Percentiles rank a stretch among this genome's conserved stretches.
Conservation (phyloP, 179 eudicot genomes). For the Beta macrorhiza region DNA sequence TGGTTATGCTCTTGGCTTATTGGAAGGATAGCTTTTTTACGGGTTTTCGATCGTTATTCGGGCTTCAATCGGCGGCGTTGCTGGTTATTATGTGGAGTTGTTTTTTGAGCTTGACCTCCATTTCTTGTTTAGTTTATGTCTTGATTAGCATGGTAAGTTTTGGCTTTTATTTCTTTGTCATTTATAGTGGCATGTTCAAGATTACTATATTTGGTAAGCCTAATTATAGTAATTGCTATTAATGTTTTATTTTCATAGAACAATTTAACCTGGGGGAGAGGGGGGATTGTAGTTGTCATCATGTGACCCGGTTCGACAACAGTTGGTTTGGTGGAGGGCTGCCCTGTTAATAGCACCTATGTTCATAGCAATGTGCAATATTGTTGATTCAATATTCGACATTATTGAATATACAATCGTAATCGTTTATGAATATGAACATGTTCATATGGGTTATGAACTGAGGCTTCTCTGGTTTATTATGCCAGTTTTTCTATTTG, state of each 20-base stretch:
- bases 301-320: neutral
- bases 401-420: neutral
- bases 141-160: conserved; percentile 75
- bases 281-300: neutral
- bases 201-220: neutral
- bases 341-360: no score
- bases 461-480: no score
- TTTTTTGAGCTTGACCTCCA: conserved; percentile 89
- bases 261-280: no score
- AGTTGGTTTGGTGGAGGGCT: neutral
- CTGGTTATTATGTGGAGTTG: conserved; percentile 93
- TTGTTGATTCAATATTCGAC: neutral
- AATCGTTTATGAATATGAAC: no score
- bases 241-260: no score
- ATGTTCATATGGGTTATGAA: no score
- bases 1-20: conserved; percentile 45
- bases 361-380: neutral
- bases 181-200: neutral
- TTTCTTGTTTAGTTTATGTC: conserved; percentile 79
- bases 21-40: conserved; percentile 61
- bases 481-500: no score
- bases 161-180: neutral
- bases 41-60: conserved; percentile 55
- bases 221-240: neutral
- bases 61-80: conserved; percentile 73